Conservation (phyloP, 108 stramenopile genomes). For the Stephanodiscus triporus region DNA sequence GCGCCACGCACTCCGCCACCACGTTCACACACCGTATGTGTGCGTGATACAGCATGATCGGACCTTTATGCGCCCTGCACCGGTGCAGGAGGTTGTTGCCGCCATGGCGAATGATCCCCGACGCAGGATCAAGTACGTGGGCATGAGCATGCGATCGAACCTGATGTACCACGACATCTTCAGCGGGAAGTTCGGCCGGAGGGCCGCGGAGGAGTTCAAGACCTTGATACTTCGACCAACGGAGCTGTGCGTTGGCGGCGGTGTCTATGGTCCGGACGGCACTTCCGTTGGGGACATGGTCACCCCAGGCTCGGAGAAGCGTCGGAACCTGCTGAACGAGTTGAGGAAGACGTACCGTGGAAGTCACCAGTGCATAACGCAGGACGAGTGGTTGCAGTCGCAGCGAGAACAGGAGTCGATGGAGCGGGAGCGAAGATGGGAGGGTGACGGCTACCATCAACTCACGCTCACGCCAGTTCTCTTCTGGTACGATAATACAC, state of each 20-base stretch:
- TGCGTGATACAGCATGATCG: constrained; percentile 93
- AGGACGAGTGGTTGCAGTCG: constrained; percentile 57
- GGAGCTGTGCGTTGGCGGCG: constrained; percentile 59
- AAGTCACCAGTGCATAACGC: constrained; percentile 47
- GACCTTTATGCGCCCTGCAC: constrained; percentile 82
- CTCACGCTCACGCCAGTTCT: constrained; percentile 78
- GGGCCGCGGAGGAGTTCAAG: constrained; percentile 56
- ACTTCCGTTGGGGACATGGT: constrained; percentile 50
- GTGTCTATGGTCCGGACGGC: constrained; percentile 64
- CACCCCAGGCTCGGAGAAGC: constrained; percentile 30
- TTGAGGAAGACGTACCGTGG: constrained; percentile 55
- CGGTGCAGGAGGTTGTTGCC: constrained; percentile 55
- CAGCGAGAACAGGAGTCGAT: constrained; percentile 2
- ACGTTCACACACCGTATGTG: constrained; percentile 74
- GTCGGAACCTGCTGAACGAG: constrained; percentile 45
- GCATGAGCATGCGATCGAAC: constrained; percentile 77
- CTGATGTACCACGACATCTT: constrained; percentile 79
- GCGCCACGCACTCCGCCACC: constrained; percentile 65
- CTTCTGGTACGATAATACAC: constrained; percentile 91
- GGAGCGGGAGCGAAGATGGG: background rate
- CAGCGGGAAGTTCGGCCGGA: constrained; percentile 68
- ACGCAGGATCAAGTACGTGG: constrained; percentile 72
- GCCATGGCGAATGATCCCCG: constrained; percentile 64
- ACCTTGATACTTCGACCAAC: constrained; percentile 59
- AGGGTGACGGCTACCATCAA: constrained; percentile 53